A percentile compares a stretch with the other conserved stretches of the same genome.
These are phyloP conservation scores for Psidium friedrichsthalianum DNA, from an alignment of 345 rosid genomes.

Conservation along the genomic window DNA sequence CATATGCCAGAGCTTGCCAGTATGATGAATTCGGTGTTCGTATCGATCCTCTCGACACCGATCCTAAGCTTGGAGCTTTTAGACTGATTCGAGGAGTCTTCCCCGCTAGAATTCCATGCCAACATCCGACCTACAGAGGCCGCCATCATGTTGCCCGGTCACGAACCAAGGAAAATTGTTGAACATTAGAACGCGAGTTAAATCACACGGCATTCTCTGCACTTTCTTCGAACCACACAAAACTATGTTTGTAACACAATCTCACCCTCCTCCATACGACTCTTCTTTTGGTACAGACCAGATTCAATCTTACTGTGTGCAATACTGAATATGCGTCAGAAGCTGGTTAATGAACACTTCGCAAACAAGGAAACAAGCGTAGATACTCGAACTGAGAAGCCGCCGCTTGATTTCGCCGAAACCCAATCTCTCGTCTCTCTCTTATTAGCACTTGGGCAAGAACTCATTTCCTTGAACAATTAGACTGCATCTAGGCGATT, in stretches of 20 bases:
- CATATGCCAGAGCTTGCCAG: constrained; percentile 67
- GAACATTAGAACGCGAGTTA: background rate
- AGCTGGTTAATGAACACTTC: background rate
- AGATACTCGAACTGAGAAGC: background rate
- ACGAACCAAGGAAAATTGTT: background rate
- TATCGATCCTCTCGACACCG: constrained; percentile 24
- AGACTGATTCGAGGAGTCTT: background rate
- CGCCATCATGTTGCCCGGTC: background rate
- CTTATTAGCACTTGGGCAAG: background rate
- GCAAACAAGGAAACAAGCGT: background rate
- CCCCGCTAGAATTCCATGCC: background rate
- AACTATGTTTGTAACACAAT: background rate
- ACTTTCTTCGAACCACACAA: background rate
- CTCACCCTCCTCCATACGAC: constrained; percentile 25
- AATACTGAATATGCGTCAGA: background rate
- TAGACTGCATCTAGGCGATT: background rate
- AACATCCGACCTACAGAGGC: background rate
- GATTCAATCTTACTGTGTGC: background rate
- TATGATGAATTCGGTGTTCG: constrained; percentile 52
- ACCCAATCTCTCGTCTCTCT: background rate
- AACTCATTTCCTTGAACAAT: background rate
- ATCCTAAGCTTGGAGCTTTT: constrained; percentile 20
- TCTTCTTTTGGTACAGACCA: background rate
- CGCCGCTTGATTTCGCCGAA: background rate
- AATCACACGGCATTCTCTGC: background rate